These are phyloP conservation scores for Rhodotorula toruloides DNA, from an alignment of 768 basidiomycete genomes.

Conservation along the genomic window DNA sequence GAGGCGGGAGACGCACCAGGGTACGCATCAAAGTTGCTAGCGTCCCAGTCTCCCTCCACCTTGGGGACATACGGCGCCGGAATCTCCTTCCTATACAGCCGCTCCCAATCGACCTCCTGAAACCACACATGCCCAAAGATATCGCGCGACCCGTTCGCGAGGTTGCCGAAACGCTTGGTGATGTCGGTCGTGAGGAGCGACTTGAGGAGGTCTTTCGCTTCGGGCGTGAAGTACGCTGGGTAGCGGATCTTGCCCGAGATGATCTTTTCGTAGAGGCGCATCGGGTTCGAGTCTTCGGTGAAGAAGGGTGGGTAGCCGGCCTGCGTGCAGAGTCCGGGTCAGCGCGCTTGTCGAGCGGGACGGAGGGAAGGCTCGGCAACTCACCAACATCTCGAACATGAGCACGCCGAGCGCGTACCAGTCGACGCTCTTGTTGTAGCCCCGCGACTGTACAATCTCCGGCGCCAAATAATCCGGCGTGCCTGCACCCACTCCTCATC, in stretches of 20 bases:
- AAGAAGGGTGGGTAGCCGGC: conserved; percentile 74
- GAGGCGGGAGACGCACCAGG: conserved; percentile 3
- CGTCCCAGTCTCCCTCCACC: conserved; percentile 87
- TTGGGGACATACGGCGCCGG: conserved; percentile 91
- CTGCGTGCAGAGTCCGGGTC: conserved; percentile 7
- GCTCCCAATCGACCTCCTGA: conserved; percentile 83
- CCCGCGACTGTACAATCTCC: conserved; percentile 95
- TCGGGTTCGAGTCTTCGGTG: conserved; percentile 76
- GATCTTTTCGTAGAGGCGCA: conserved; percentile 98
- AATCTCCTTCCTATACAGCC: conserved; percentile 70
- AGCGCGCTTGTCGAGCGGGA: background rate
- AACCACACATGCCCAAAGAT: conserved; percentile 92
- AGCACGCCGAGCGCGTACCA: conserved; percentile 99
- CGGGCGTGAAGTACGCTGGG: conserved; percentile 80
- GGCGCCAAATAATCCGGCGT: conserved; percentile 96
- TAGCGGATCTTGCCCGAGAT: conserved; percentile 82
- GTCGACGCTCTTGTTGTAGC: conserved; percentile 96
- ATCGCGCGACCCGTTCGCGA: conserved; percentile 87
- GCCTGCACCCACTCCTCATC: too few relatives aligned
- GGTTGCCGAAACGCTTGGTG: conserved; percentile 84
- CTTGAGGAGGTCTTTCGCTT: conserved; percentile 80
- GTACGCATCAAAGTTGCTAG: conserved; percentile 56
- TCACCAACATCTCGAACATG: conserved; percentile 94
- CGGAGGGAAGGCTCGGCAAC: background rate
- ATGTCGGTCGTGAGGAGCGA: conserved; percentile 89